These are phyloP conservation scores for Solanum medicagineum DNA, from an alignment of 257 asterid species.

Conservation along the genomic window DNA sequence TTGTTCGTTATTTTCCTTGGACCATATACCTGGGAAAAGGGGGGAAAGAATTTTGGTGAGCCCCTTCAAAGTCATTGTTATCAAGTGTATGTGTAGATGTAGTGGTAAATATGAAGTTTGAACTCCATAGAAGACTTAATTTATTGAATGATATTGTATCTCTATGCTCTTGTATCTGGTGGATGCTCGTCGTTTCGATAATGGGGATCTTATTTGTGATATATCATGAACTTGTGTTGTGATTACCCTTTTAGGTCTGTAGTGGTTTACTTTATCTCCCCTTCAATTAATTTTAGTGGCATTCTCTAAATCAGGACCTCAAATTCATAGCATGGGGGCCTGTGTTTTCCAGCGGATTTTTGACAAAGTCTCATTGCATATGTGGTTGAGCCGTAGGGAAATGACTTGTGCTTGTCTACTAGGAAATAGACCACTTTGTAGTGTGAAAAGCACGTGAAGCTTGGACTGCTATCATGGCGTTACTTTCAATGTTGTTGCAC, in stretches of 20 bases:
- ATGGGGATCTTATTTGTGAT: not conserved
- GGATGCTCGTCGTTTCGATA: not conserved
- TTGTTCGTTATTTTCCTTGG: not conserved
- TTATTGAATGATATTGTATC: not conserved
- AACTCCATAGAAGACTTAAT: not conserved
- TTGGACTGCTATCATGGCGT: not conserved
- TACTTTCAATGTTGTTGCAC: not conserved
- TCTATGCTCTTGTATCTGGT: not conserved
- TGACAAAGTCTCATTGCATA: not conserved
- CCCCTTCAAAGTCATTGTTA: not conserved
- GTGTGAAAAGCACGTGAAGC: not conserved
- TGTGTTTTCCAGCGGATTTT: not conserved
- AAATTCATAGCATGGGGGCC: not conserved
- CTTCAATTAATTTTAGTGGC: not conserved
- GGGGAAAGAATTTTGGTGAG: not conserved
- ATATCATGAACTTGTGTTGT: not conserved
- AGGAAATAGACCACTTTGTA: not conserved
- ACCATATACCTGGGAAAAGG: not conserved
- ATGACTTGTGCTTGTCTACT: not conserved
- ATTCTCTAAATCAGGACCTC: not conserved
- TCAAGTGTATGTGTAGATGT: not conserved
- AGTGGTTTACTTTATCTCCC: not conserved
- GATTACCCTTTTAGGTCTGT: not conserved
- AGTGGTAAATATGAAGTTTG: not conserved
- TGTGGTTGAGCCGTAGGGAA: not conserved